These are phyloP conservation scores for Teratosphaeria epicoccoides DNA, from an alignment of 2,329 filamentous ascomycete species.

Conservation along the genomic window DNA sequence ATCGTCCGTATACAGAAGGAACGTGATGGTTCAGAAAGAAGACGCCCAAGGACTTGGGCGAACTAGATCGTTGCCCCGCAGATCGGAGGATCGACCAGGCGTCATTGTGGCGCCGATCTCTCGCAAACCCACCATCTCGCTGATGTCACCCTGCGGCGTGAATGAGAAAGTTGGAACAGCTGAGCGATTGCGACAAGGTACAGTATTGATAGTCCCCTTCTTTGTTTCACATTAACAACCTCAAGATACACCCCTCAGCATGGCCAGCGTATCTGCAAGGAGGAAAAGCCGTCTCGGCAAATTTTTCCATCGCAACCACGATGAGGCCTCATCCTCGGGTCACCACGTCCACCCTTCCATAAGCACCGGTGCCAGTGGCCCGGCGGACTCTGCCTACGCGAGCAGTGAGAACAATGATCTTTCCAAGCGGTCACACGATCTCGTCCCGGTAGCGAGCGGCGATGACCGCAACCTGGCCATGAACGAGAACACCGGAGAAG, in stretches of 20 bases:
- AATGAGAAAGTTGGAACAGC: not conserved
- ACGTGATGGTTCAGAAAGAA: not conserved
- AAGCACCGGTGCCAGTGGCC: not conserved
- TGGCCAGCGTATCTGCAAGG: not conserved
- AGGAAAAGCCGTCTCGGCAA: not conserved
- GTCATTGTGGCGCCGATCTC: not conserved
- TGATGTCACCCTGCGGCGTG: not conserved
- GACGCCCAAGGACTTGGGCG: not conserved
- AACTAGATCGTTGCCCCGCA: not conserved
- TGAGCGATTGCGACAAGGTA: not conserved
- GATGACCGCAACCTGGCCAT: slow-evolving; percentile 19
- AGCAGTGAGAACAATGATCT: not conserved
- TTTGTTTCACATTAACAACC: not conserved
- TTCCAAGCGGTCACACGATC: slow-evolving; percentile 11
- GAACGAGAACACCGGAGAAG: slow-evolving; percentile 19
- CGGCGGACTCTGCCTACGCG: slow-evolving; percentile 2
- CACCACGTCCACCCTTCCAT: not conserved
- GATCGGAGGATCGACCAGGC: not conserved
- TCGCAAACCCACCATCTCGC: not conserved
- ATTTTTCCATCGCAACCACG: not conserved
- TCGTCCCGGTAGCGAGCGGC: slow-evolving; percentile 15
- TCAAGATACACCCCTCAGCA: not conserved
- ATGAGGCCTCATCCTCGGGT: not conserved
- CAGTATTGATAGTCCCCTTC: not conserved
- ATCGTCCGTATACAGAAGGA: not conserved